Evolutionary conservation across 140 eudicot species (phyloP).

Genomic region (Ambrosia hybrid): DNA sequence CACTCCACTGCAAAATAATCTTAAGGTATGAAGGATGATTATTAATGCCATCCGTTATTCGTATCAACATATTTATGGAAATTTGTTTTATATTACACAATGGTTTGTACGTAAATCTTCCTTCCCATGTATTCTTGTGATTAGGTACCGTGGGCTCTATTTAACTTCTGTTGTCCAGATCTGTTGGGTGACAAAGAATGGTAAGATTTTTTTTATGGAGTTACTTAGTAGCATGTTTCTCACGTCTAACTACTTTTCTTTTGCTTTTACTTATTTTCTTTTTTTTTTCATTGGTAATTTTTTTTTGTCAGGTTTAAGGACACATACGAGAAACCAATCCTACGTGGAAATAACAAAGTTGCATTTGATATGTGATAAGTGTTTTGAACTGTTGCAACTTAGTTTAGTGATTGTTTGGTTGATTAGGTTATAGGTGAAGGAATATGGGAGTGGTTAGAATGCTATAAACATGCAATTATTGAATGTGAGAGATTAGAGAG

Average conservation of each 20-base stretch:
- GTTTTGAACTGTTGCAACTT: too few relatives aligned
- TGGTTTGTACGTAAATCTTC: constrained; percentile 16
- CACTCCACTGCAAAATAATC: constrained; percentile 92
- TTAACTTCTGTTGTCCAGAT: constrained; percentile 84
- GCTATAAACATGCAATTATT: too few relatives aligned
- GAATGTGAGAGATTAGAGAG: too few relatives aligned
- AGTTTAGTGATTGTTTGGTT: too few relatives aligned
- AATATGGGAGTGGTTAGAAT: too few relatives aligned
- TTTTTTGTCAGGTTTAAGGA: too few relatives aligned
- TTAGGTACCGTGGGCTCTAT: constrained; percentile 91
- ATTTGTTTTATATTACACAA: not conserved
- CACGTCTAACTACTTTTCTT: not conserved
- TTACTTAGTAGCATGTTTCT: not conserved
- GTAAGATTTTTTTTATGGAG: constrained; percentile 32
- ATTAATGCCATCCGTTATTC: not conserved
- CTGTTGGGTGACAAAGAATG: constrained; percentile 80
- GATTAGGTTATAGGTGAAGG: too few relatives aligned
- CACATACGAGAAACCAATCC: too few relatives aligned
- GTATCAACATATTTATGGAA: not conserved
- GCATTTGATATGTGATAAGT: too few relatives aligned
- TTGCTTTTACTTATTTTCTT: too few relatives aligned
- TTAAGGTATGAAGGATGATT: constrained; percentile 57
- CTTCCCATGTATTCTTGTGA: not conserved
- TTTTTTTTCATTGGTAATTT: too few relatives aligned
- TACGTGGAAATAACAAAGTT: too few relatives aligned